Evolutionary conservation across 192 early-diverging fungal species (phyloP).

Genomic region (Coemansia sp.): DNA sequence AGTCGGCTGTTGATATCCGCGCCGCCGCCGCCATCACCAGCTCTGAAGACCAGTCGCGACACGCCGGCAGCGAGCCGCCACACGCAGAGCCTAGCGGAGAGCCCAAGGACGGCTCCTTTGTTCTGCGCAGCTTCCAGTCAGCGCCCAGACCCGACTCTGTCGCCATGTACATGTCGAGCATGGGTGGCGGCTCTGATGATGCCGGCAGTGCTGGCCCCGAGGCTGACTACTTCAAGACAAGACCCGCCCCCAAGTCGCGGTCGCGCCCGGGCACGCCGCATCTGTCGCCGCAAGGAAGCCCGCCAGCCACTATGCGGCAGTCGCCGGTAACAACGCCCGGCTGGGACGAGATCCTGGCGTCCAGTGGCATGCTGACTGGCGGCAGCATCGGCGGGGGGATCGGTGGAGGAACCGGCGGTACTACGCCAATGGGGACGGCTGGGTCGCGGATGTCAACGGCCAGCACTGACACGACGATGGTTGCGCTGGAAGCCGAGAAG

Average conservation of each 20-base stretch:
- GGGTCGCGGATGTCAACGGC: slow-evolving; percentile 39
- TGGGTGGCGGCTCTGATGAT: slow-evolving; percentile 7
- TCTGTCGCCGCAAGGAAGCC: background rate
- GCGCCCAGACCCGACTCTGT: slow-evolving; percentile 40
- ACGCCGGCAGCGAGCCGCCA: background rate
- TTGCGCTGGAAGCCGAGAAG: slow-evolving; percentile 41
- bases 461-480: slow-evolving; percentile 30
- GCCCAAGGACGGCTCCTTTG: slow-evolving; percentile 19
- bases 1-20: background rate
- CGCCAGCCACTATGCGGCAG: slow-evolving; percentile 4
- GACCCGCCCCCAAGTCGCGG: slow-evolving; percentile 3
- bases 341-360: slow-evolving; percentile 50
- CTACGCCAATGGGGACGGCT: background rate
- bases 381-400: slow-evolving; percentile 18
- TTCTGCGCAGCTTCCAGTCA: slow-evolving; percentile 37
- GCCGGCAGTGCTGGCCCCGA: background rate
- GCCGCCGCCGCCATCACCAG: background rate
- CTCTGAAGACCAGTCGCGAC: background rate
- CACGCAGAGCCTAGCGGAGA: background rate
- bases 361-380: slow-evolving; percentile 48
- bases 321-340: slow-evolving; percentile 43
- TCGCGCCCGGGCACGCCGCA: slow-evolving; percentile 18
- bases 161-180: slow-evolving; percentile 13
- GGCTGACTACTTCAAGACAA: background rate
- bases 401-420: background rate